Conservation (phyloP, 208 protist species). For the Leishmania major region DNA sequence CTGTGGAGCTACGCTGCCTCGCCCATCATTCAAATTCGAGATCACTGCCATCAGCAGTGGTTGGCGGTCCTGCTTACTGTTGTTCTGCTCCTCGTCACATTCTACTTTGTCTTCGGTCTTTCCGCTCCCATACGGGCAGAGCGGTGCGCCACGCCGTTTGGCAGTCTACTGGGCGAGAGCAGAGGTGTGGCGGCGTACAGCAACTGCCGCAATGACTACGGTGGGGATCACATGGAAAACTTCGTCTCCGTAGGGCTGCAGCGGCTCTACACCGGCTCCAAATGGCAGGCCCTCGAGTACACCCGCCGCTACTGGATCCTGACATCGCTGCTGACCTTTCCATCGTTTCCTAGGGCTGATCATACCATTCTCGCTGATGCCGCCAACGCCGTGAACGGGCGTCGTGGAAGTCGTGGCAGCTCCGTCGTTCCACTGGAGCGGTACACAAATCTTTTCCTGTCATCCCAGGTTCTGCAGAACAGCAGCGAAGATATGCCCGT, state of each 20-base stretch:
- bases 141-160: slow-evolving; percentile 55
- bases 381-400: slow-evolving; percentile 28
- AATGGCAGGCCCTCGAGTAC: slow-evolving; percentile 76
- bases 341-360: slow-evolving; percentile 27
- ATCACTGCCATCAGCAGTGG: slow-evolving; percentile 80
- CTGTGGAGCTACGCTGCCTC: slow-evolving; percentile 52
- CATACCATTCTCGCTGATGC: slow-evolving; percentile 21
- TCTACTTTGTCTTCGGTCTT: slow-evolving; percentile 58
- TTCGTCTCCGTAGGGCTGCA: slow-evolving; percentile 58
- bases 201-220: slow-evolving; percentile 67
- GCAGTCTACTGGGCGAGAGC: slow-evolving; percentile 53
- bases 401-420: slow-evolving; percentile 20
- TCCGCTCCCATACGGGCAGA: slow-evolving; percentile 28
- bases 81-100: slow-evolving; percentile 45
- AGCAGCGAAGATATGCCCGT: background rate
- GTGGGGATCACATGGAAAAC: slow-evolving; percentile 48
- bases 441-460: slow-evolving; percentile 40
- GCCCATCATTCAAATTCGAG: slow-evolving; percentile 46
- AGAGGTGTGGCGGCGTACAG: slow-evolving; percentile 63
- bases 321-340: slow-evolving; percentile 34
- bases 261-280: slow-evolving; percentile 56
- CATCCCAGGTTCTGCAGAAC: background rate
- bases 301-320: slow-evolving; percentile 71
- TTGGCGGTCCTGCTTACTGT: slow-evolving; percentile 54
- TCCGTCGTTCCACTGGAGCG: slow-evolving; percentile 23